A percentile compares a stretch with the other conserved stretches of the same genome.
phyloP scores from a whole-genome alignment of 805 yeast genomes.

The Wickerhamiella sorbophila region DNA sequence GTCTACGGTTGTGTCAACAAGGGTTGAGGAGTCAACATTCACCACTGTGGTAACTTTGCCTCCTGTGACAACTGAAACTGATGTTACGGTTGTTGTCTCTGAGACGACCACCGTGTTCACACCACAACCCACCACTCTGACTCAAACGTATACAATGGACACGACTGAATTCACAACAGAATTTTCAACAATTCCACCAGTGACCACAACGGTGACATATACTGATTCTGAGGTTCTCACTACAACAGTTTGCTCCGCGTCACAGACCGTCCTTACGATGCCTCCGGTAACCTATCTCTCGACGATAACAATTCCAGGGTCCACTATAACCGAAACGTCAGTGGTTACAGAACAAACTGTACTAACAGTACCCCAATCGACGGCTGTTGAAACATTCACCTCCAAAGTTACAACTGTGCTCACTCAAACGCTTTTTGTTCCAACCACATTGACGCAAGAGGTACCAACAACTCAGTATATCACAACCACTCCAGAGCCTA shows the following conservation, averaged over 20 bases:
- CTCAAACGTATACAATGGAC: background rate
- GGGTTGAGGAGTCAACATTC: background rate
- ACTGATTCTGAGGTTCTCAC: background rate
- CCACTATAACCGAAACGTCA: background rate
- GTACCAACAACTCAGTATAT: conserved; percentile 1
- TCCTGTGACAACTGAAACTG: background rate
- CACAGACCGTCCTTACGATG: background rate
- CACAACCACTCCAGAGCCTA: background rate
- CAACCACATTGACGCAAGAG: background rate
- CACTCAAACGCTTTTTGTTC: background rate
- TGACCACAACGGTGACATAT: background rate
- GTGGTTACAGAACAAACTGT: background rate
- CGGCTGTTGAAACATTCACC: background rate
- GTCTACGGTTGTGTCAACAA: background rate
- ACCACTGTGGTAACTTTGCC: conserved; percentile 1
- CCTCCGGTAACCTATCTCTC: background rate
- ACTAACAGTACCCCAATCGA: background rate
- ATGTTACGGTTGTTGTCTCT: background rate
- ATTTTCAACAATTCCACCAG: background rate
- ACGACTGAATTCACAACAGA: background rate
- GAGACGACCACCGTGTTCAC: background rate
- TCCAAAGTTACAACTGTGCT: background rate
- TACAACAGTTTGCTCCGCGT: background rate
- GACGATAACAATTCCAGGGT: background rate
- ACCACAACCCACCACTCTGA: background rate